phyloP scores from a whole-genome alignment of 495 filamentous ascomycete species.

The Xylaria intraflava region DNA sequence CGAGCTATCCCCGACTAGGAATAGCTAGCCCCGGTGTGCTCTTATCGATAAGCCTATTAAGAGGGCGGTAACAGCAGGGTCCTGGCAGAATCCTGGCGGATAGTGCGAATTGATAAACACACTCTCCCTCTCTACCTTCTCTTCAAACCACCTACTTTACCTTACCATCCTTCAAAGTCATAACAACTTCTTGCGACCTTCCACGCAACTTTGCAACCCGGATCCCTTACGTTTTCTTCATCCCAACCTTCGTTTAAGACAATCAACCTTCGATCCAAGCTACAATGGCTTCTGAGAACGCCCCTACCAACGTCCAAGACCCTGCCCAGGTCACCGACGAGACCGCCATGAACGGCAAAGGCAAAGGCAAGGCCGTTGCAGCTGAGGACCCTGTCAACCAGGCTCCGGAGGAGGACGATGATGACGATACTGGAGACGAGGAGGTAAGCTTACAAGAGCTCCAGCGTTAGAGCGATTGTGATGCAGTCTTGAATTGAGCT shows the following conservation, averaged over 20 bases:
- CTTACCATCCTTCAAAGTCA: slow-evolving; percentile 7
- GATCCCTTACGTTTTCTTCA: not conserved
- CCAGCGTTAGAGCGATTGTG: not conserved
- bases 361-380: slow-evolving; percentile 55
- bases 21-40: not conserved
- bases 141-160: slow-evolving; percentile 5
- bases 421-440: slow-evolving; percentile 58
- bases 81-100: slow-evolving; percentile 3
- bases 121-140: not conserved
- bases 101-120: slow-evolving; percentile 10
- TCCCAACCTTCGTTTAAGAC: not conserved
- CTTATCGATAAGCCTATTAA: slow-evolving; percentile 8
- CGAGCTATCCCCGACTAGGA: not conserved
- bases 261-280: not conserved
- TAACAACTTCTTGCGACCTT: slow-evolving; percentile 2
- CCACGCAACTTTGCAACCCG: not conserved
- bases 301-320: slow-evolving; percentile 25
- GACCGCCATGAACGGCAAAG: slow-evolving; percentile 51
- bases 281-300: slow-evolving; percentile 37
- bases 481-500: slow-evolving; percentile 10
- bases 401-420: slow-evolving; percentile 63
- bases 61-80: slow-evolving; percentile 1
- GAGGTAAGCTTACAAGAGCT: slow-evolving; percentile 50
- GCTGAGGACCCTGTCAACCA: slow-evolving; percentile 46
- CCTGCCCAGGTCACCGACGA: slow-evolving; percentile 28